These are phyloP conservation scores for Ustilaginoidea virens DNA, from an alignment of 2,329 filamentous ascomycete genomes.

Conservation along the genomic window DNA sequence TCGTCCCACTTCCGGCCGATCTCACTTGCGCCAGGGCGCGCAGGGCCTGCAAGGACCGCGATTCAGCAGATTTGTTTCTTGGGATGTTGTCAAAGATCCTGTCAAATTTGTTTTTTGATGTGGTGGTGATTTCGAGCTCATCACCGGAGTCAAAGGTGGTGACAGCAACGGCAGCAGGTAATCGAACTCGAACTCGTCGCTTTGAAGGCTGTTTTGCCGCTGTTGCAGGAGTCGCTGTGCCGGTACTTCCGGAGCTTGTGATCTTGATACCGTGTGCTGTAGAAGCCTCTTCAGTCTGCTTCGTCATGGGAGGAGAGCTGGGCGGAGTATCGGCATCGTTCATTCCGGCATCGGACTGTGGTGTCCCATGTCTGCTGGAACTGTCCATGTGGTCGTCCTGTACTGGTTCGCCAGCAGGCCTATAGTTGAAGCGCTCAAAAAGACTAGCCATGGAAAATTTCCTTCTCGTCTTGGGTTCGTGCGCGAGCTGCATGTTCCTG, in stretches of 20 bases:
- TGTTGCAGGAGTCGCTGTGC: no score
- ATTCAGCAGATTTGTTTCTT: slow-evolving; percentile 44
- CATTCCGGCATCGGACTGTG: slow-evolving; percentile 37
- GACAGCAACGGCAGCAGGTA: slow-evolving; percentile 23
- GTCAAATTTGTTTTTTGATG: slow-evolving; percentile 35
- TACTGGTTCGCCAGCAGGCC: slow-evolving; percentile 21
- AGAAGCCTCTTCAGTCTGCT: slow-evolving; percentile 12
- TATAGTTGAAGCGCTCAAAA: slow-evolving; percentile 72
- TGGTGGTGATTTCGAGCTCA: slow-evolving; percentile 46
- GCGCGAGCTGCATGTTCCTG: slow-evolving; percentile 78
- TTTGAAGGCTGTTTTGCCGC: slow-evolving; percentile 13
- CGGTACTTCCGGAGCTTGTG: no score
- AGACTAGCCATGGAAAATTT: slow-evolving; percentile 74
- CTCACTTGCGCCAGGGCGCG: slow-evolving; percentile 59
- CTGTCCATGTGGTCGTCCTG: slow-evolving; percentile 20
- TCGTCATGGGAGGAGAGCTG: slow-evolving; percentile 44
- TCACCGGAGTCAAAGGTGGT: slow-evolving; percentile 34
- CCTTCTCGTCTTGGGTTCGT: slow-evolving; percentile 82
- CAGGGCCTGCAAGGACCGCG: slow-evolving; percentile 49
- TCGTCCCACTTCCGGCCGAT: slow-evolving; percentile 40
- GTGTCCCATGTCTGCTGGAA: slow-evolving; percentile 40
- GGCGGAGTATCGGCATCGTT: slow-evolving; percentile 48
- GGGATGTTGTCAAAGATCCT: slow-evolving; percentile 58
- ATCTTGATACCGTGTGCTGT: slow-evolving; percentile 1
- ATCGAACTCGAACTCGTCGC: slow-evolving; percentile 34